A percentile compares a stretch with the other conserved stretches of the same genome.
Evolutionary conservation across 768 basidiomycete genomes (phyloP).

Genomic region (Lactarius hengduanensis): DNA sequence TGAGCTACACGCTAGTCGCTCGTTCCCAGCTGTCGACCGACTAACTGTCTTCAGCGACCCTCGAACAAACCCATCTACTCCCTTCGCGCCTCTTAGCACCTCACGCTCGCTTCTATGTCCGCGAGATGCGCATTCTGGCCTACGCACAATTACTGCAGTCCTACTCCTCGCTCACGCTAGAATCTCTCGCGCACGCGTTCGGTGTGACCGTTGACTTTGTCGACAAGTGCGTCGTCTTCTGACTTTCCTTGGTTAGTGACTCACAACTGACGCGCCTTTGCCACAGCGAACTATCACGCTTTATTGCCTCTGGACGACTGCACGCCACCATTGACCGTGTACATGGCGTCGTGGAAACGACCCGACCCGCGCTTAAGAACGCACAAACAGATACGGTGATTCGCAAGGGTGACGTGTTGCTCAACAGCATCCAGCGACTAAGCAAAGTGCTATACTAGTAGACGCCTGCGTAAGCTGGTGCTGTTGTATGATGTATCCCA

Average conservation of each 20-base stretch:
- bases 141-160: slow-evolving; percentile 90
- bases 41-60: slow-evolving; percentile 58
- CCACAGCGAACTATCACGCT: slow-evolving; percentile 80
- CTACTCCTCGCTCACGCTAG: slow-evolving; percentile 85
- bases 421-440: slow-evolving; percentile 84
- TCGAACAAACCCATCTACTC: slow-evolving; percentile 86
- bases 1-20: slow-evolving; percentile 35
- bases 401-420: slow-evolving; percentile 84
- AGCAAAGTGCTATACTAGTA: slow-evolving; percentile 80
- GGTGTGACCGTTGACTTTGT: slow-evolving; percentile 88
- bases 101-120: slow-evolving; percentile 86
- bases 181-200: slow-evolving; percentile 81
- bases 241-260: neutral
- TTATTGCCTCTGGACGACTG: slow-evolving; percentile 85
- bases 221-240: slow-evolving; percentile 60
- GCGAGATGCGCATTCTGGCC: slow-evolving; percentile 94
- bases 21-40: slow-evolving; percentile 15
- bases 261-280: slow-evolving; percentile 5
- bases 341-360: slow-evolving; percentile 91
- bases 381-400: slow-evolving; percentile 94
- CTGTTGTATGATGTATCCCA: slow-evolving; percentile 10
- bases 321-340: slow-evolving; percentile 93
- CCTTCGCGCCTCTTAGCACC: slow-evolving; percentile 83
- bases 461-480: slow-evolving; percentile 5
- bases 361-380: slow-evolving; percentile 70